These are phyloP conservation scores for Arxiozyma slooffiae DNA, from an alignment of 1,139 yeast genomes.

Conservation along the genomic window DNA sequence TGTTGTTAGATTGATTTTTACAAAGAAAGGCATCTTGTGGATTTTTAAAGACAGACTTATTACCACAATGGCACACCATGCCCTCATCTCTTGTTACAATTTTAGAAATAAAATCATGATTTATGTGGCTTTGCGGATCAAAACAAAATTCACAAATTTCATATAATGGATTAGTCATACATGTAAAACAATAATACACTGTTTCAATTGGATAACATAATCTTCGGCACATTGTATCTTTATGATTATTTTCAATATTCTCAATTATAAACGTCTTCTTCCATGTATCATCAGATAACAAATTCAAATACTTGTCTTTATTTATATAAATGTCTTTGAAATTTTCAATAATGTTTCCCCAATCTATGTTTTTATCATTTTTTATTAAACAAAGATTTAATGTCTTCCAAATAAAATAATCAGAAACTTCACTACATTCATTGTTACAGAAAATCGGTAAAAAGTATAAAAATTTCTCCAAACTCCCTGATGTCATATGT, in stretches of 20 bases:
- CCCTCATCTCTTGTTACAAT: conserved; percentile 76
- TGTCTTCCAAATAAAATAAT: conserved; percentile 25
- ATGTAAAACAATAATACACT: conserved; percentile 28
- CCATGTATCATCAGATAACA: conserved; percentile 17
- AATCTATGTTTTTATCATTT: conserved; percentile 14
- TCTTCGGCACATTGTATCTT: conserved; percentile 21
- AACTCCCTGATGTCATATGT: conserved; percentile 7
- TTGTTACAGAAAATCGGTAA: conserved; percentile 20
- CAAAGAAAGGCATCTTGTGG: conserved; percentile 33
- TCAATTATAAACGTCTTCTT: conserved; percentile 10
- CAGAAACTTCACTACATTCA: conserved; percentile 19
- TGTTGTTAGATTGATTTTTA: conserved; percentile 41
- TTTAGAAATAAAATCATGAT: conserved; percentile 65
- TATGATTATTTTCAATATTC: conserved; percentile 14
- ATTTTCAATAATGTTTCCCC: conserved; percentile 15
- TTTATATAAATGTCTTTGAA: conserved; percentile 2
- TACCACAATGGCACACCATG: conserved; percentile 95
- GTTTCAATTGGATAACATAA: conserved; percentile 25
- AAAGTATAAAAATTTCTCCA: conserved; percentile 12
- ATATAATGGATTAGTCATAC: conserved; percentile 28
- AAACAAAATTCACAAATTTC: conserved; percentile 66
- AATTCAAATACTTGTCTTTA: conserved; percentile 13
- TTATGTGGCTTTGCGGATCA: conserved; percentile 58
- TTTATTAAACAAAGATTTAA: conserved; percentile 13
- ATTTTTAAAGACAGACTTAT: conserved; percentile 48